phyloP scores from a whole-genome alignment of 805 yeast species.

The Wickerhamiella brachini region DNA sequence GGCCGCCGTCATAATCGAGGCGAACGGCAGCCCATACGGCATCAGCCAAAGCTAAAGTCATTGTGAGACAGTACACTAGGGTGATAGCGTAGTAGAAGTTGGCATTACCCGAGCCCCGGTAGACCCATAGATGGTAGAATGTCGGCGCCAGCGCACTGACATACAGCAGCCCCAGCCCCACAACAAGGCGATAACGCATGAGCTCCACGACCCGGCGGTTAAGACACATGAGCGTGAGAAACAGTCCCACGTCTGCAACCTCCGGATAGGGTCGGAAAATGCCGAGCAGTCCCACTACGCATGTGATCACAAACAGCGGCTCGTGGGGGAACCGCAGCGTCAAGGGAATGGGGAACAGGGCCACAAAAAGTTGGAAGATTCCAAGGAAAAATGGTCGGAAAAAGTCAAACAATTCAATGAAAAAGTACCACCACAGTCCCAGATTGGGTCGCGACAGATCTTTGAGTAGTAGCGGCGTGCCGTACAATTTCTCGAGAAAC shows the following conservation, averaged over 20 bases:
- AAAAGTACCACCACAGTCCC: constrained; percentile 98
- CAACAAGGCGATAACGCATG: constrained; percentile 36
- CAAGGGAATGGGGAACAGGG: constrained; percentile 57
- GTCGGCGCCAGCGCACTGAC: constrained; percentile 60
- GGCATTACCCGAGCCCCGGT: constrained; percentile 86
- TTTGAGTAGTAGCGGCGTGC: constrained; percentile 36
- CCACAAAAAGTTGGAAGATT: constrained; percentile 64
- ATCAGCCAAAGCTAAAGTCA: constrained; percentile 57
- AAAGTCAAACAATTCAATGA: constrained; percentile 86
- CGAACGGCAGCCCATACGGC: constrained; percentile 69
- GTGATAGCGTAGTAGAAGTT: constrained; percentile 94
- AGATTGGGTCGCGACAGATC: constrained; percentile 70
- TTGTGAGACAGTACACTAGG: constrained; percentile 58
- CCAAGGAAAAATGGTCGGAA: constrained; percentile 73
- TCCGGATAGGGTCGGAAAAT: constrained; percentile 80
- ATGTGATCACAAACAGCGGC: constrained; percentile 43
- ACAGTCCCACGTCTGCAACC: constrained; percentile 57
- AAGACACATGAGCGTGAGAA: constrained; percentile 36
- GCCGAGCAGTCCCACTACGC: constrained; percentile 38
- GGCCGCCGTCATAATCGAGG: constrained; percentile 43
- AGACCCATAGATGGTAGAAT: constrained; percentile 89
- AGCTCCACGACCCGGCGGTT: constrained; percentile 27
- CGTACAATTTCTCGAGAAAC: constrained; percentile 43
- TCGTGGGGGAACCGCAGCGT: constrained; percentile 49
- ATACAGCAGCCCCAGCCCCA: constrained; percentile 40